phyloP scores from a whole-genome alignment of 257 asterid species.

The Solanum sparsipilum region DNA sequence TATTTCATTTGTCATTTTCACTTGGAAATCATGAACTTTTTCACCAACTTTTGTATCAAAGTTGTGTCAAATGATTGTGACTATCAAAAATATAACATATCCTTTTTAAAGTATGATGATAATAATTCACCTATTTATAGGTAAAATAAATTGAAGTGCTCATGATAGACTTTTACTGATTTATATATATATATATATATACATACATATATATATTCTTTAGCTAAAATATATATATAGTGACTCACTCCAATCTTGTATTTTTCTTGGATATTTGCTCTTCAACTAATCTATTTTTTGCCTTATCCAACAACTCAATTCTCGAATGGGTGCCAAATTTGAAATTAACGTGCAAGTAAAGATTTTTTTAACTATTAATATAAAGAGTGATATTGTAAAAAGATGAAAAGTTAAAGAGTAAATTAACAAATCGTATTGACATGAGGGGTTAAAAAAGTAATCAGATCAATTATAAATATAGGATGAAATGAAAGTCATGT shows the following conservation, averaged over 20 bases:
- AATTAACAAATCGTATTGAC: too few species aligned
- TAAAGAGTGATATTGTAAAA: neutral
- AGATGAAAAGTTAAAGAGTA: too few species aligned
- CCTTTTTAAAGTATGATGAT: neutral
- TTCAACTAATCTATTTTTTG: neutral
- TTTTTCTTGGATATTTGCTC: neutral
- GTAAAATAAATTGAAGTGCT: neutral
- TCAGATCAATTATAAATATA: too few species aligned
- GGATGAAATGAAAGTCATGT: too few species aligned
- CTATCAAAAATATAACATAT: neutral
- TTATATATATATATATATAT: too few species aligned
- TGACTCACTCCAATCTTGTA: neutral
- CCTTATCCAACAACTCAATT: neutral
- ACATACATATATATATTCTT: too few species aligned
- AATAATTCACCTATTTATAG: too few species aligned
- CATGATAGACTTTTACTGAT: neutral
- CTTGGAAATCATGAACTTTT: neutral
- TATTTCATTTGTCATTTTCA: neutral
- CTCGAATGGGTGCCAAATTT: neutral
- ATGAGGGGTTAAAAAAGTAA: neutral
- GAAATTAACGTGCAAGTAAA: constrained; percentile 9
- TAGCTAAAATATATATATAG: too few species aligned
- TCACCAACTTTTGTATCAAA: neutral
- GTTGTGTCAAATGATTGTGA: neutral
- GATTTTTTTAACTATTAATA: neutral